Evolutionary conservation across 805 yeast genomes (phyloP).

Genomic region (Spathaspora gorwiae): DNA sequence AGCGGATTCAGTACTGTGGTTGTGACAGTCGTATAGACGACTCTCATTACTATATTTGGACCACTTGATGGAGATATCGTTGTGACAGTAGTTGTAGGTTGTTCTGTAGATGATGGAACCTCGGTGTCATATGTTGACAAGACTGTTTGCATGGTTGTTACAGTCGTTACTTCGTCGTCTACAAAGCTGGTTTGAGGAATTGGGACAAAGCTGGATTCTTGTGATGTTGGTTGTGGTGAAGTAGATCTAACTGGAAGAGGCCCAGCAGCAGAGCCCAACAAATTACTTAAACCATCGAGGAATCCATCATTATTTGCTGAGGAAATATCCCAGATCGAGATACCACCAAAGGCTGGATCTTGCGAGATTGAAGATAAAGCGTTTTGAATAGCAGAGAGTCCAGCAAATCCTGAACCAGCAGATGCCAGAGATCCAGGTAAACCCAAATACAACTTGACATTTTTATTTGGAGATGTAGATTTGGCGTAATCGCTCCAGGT

Average conservation of each 20-base stretch:
- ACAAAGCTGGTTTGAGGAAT: not conserved
- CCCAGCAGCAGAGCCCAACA: not conserved
- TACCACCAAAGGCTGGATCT: slow-evolving; percentile 30
- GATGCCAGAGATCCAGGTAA: slow-evolving; percentile 58
- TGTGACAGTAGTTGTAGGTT: not conserved
- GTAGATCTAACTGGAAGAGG: too few relatives aligned
- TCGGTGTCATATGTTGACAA: not conserved
- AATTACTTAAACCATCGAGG: not conserved
- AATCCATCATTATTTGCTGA: slow-evolving; percentile 13
- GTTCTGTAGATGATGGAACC: not conserved
- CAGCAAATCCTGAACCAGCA: slow-evolving; percentile 50
- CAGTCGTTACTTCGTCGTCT: not conserved
- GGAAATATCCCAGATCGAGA: slow-evolving; percentile 35
- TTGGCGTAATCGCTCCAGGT: slow-evolving; percentile 69
- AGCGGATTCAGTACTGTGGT: not conserved
- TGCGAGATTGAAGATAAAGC: slow-evolving; percentile 13
- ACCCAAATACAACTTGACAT: slow-evolving; percentile 71
- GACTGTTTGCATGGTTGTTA: not conserved
- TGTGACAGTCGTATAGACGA: not conserved
- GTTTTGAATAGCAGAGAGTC: slow-evolving; percentile 13
- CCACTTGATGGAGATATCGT: not conserved
- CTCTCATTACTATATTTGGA: not conserved
- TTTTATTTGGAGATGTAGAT: slow-evolving; percentile 54
- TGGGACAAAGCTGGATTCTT: not conserved
- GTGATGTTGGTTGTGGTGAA: not conserved